phyloP scores from a whole-genome alignment of 805 yeast species.

The Candida krabiensis region DNA sequence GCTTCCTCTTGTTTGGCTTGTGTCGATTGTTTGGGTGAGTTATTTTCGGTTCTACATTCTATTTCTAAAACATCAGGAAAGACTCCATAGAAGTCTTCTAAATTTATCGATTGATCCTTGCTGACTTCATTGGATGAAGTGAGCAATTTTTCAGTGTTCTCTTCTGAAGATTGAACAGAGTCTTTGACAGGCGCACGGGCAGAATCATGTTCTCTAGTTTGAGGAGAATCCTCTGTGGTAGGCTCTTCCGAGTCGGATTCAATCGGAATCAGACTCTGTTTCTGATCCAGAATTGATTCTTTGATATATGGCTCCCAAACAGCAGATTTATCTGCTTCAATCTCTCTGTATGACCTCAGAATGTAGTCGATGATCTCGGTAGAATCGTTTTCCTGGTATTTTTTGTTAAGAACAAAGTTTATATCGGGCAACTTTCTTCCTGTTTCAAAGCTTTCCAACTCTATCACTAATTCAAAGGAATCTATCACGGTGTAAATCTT shows the following conservation, averaged over 20 bases:
- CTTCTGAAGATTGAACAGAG: background rate
- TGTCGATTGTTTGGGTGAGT: too few relatives aligned
- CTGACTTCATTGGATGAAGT: background rate
- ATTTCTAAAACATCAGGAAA: constrained; percentile 8
- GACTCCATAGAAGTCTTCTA: constrained; percentile 4
- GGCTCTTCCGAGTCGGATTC: background rate
- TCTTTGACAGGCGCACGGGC: too few relatives aligned
- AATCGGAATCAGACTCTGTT: background rate
- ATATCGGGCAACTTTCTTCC: constrained; percentile 5
- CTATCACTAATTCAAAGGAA: constrained; percentile 4
- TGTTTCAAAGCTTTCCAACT: background rate
- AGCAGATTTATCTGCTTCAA: too few relatives aligned
- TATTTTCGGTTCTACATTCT: background rate
- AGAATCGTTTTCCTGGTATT: background rate
- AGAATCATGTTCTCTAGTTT: background rate
- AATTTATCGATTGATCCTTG: background rate
- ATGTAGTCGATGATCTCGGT: background rate
- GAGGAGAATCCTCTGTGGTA: background rate
- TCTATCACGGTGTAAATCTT: constrained; percentile 14
- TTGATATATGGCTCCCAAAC: too few relatives aligned
- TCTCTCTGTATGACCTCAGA: constrained; percentile 1
- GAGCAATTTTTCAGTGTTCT: background rate
- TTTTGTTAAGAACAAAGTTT: constrained; percentile 6
- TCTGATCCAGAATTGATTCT: too few relatives aligned
- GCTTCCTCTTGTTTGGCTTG: too few relatives aligned